phyloP scores from a whole-genome alignment of 129 eudicot genomes.

The Escallonia herrerae region DNA sequence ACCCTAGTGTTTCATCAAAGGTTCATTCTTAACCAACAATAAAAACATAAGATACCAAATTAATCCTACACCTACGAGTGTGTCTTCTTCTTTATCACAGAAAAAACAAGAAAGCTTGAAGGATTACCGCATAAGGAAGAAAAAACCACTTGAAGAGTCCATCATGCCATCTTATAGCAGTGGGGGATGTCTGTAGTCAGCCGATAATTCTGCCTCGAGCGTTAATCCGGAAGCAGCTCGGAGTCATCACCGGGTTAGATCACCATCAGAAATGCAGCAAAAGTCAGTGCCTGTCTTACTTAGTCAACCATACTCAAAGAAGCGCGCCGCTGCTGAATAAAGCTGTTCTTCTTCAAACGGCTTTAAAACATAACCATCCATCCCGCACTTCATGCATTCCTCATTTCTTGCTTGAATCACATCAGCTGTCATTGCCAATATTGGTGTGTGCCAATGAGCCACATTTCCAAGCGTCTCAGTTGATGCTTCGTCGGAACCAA shows the following conservation, averaged over 20 bases:
- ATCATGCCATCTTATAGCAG: conserved; percentile 4
- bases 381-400: conserved; percentile 71
- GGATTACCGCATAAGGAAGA: conserved; percentile 12
- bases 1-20: not conserved
- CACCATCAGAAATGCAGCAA: not conserved
- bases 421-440: conserved; percentile 96
- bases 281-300: conserved; percentile 1
- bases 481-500: conserved; percentile 31
- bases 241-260: not conserved
- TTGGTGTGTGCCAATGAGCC: conserved; percentile 73
- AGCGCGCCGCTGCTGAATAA: conserved; percentile 64
- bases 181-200: not conserved
- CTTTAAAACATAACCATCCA: conserved; percentile 87
- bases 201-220: conserved; percentile 1
- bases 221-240: not conserved
- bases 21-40: not conserved
- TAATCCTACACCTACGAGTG: not conserved
- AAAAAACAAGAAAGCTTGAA: not conserved
- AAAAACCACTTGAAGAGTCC: conserved; percentile 1
- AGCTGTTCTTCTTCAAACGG: conserved; percentile 80
- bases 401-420: conserved; percentile 81
- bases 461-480: conserved; percentile 19
- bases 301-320: conserved; percentile 57
- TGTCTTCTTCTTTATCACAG: not conserved
- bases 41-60: not conserved